phyloP scores from a whole-genome alignment of 306 rosid genomes.

The Medicago lupulina region DNA sequence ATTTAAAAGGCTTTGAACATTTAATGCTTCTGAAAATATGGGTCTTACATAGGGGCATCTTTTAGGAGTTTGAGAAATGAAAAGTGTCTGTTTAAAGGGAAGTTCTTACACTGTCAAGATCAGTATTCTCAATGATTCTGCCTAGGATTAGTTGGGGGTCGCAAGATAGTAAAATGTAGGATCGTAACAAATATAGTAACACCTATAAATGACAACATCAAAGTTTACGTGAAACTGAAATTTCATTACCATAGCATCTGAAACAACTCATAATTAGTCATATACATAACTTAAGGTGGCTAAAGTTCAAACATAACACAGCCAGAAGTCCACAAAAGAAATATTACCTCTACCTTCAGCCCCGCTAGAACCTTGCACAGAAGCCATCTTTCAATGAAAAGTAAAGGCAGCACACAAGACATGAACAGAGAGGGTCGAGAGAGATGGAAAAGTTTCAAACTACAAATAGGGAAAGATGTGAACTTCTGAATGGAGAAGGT shows the following conservation, averaged over 20 bases:
- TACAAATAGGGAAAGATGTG: no score
- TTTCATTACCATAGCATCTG: not conserved
- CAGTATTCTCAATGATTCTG: not conserved
- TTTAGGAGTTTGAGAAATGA: not conserved
- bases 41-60: not conserved
- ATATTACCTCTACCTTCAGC: no score
- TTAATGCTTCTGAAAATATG: not conserved
- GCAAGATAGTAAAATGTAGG: not conserved
- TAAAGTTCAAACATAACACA: not conserved
- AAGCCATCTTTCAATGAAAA: no score
- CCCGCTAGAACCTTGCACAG: no score
- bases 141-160: not conserved
- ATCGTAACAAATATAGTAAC: not conserved
- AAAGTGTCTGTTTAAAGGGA: not conserved
- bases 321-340: no score
- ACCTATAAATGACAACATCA: slow-evolving; percentile 7
- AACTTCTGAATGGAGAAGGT: no score
- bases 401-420: no score
- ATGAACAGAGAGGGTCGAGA: no score
- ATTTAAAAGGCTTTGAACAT: not conserved
- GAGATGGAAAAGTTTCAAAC: no score
- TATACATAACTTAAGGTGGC: no score
- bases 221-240: not conserved
- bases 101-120: not conserved
- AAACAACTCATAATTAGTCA: no score